A percentile compares a stretch with the other conserved stretches of the same genome.
These are phyloP conservation scores for Epicoccum sorghinum DNA, from an alignment of 2,329 filamentous ascomycete genomes.

Conservation along the genomic window DNA sequence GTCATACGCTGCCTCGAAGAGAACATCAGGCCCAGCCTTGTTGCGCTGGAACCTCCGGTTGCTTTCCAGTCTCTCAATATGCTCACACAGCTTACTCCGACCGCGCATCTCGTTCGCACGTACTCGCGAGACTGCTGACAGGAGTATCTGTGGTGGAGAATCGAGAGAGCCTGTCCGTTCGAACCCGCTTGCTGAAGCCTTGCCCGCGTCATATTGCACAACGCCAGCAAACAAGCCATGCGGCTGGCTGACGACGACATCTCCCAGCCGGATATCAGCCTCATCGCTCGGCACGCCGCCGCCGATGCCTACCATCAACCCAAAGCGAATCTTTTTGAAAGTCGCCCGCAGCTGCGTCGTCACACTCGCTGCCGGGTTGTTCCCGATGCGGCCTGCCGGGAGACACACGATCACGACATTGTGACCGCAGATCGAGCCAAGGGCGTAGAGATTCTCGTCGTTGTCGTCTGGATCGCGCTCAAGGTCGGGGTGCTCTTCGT, in stretches of 20 bases:
- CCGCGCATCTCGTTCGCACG: background rate
- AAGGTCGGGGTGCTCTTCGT: constrained; percentile 1
- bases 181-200: background rate
- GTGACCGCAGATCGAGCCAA: constrained; percentile 36
- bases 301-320: constrained; percentile 54
- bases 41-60: background rate
- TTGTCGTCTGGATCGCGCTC: constrained; percentile 13
- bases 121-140: background rate
- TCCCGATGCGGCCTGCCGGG: constrained; percentile 41
- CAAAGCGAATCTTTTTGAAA: constrained; percentile 45
- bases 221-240: constrained; percentile 11
- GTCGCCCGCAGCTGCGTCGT: constrained; percentile 38
- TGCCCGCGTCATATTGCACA: constrained; percentile 27
- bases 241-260: constrained; percentile 32
- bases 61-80: background rate
- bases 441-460: constrained; percentile 28
- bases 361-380: constrained; percentile 39
- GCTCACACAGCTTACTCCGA: background rate
- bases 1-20: background rate
- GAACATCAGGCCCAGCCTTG: background rate
- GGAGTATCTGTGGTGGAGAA: background rate
- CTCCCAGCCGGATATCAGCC: constrained; percentile 30
- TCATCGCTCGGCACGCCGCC: constrained; percentile 32
- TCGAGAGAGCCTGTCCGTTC: background rate
- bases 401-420: constrained; percentile 36